Conservation (phyloP, 768 basidiomycete genomes). For the Phaeolepiota aurea region DNA sequence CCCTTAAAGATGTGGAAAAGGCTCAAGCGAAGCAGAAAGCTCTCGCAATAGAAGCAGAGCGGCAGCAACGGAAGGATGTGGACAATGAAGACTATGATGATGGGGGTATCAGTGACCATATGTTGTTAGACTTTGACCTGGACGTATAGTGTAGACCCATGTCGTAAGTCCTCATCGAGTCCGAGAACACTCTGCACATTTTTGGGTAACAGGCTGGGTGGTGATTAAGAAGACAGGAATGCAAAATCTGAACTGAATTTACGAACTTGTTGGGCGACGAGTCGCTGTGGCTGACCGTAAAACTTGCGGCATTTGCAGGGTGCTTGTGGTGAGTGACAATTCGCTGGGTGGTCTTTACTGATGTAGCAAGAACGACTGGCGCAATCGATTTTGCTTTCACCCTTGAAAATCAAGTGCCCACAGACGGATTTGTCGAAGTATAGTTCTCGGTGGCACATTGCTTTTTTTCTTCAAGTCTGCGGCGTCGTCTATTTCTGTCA, state of each 20-base stretch:
- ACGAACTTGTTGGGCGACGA: slow-evolving; percentile 35
- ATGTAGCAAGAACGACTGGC: slow-evolving; percentile 28
- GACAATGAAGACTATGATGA: slow-evolving; percentile 56
- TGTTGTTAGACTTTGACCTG: slow-evolving; percentile 52
- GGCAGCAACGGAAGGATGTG: slow-evolving; percentile 23
- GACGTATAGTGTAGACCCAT: slow-evolving; percentile 18
- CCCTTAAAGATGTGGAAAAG: slow-evolving; percentile 82
- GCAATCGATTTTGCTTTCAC: slow-evolving; percentile 47
- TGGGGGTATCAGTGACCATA: slow-evolving; percentile 57
- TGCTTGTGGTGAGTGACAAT: slow-evolving; percentile 26
- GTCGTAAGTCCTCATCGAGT: too few relatives aligned
- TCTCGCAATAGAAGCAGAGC: slow-evolving; percentile 42
- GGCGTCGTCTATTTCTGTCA: slow-evolving; percentile 10
- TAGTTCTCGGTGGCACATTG: slow-evolving; percentile 63
- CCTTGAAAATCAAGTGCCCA: slow-evolving; percentile 41
- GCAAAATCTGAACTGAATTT: neutral
- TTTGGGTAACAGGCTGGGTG: slow-evolving; percentile 13
- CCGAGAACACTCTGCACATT: slow-evolving; percentile 26
- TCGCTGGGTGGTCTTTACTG: slow-evolving; percentile 40
- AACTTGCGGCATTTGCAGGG: slow-evolving; percentile 48
- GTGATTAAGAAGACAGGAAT: neutral
- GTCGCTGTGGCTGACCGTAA: slow-evolving; percentile 50
- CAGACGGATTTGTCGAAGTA: slow-evolving; percentile 44
- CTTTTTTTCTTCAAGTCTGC: slow-evolving; percentile 11
- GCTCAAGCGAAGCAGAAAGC: slow-evolving; percentile 78